Percentiles rank a stretch among this genome's conserved stretches.
Conservation (phyloP, 2,329 filamentous ascomycete genomes). For the Rutstroemia sp. region DNA sequence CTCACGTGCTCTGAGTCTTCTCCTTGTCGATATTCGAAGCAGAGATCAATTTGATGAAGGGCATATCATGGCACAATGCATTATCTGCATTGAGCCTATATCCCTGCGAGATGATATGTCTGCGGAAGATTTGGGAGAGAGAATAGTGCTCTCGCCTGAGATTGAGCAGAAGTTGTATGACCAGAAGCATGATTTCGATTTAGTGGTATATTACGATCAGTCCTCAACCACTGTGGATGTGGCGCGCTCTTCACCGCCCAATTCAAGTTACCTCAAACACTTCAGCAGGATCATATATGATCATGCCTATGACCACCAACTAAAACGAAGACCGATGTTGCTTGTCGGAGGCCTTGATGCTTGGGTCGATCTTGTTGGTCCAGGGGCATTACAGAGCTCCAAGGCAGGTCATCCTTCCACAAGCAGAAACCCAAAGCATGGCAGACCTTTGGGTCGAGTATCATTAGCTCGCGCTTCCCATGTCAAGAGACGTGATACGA, state of each 20-base stretch:
- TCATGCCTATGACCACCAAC: constrained; percentile 71
- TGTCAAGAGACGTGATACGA: constrained; percentile 35
- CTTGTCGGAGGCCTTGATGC: constrained; percentile 77
- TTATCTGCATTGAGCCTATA: constrained; percentile 87
- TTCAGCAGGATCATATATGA: constrained; percentile 75
- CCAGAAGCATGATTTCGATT: constrained; percentile 66
- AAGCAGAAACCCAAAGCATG: constrained; percentile 33
- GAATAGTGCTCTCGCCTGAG: constrained; percentile 63
- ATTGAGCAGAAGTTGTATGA: constrained; percentile 71
- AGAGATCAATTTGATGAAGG: constrained; percentile 79
- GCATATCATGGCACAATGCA: constrained; percentile 75
- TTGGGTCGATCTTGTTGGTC: constrained; percentile 78
- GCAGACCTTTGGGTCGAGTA: constrained; percentile 38
- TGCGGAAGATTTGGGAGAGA: constrained; percentile 55
- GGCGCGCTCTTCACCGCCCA: constrained; percentile 35
- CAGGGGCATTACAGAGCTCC: constrained; percentile 41
- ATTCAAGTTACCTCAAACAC: constrained; percentile 54
- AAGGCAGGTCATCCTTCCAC: constrained; percentile 37
- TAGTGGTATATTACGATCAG: constrained; percentile 89
- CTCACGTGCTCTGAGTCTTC: constrained; percentile 50
- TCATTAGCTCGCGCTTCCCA: constrained; percentile 36
- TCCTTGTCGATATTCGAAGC: constrained; percentile 79
- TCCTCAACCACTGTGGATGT: constrained; percentile 35
- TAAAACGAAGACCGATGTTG: constrained; percentile 68
- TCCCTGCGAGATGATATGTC: constrained; percentile 61